A percentile compares a stretch with the other conserved stretches of the same genome.
Evolutionary conservation across 352 stramenopile genomes (phyloP).

Genomic region (Vaucheria bursata): DNA sequence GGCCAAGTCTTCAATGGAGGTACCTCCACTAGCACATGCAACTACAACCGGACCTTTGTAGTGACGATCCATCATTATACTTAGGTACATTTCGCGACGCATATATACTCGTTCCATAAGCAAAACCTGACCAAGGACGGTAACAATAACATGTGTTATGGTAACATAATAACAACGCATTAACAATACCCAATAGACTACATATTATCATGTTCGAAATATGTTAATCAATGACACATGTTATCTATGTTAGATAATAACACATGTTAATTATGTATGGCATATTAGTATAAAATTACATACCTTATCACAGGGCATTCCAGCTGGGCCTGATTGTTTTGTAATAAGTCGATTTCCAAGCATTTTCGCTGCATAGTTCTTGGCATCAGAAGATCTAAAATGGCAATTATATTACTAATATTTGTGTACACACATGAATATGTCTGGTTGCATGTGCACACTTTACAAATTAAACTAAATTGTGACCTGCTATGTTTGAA

Average conservation of each 20-base stretch:
- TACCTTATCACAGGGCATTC: conserved; percentile 70
- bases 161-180: too few species aligned
- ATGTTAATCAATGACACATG: too few species aligned
- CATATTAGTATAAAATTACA: conserved; percentile 10
- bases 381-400: conserved; percentile 61
- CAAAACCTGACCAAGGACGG: conserved; percentile 61
- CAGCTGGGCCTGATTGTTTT: conserved; percentile 79
- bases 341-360: conserved; percentile 82
- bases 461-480: too few species aligned
- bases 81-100: conserved; percentile 93
- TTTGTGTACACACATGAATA: too few species aligned
- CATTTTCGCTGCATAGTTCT: conserved; percentile 71
- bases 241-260: too few species aligned
- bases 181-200: too few species aligned
- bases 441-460: too few species aligned
- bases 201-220: too few species aligned
- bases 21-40: conserved; percentile 79
- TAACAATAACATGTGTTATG: not conserved
- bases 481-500: too few species aligned
- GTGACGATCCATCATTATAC: conserved; percentile 92
- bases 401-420: not conserved
- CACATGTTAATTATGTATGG: too few species aligned
- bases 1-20: conserved; percentile 89
- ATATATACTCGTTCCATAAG: conserved; percentile 84
- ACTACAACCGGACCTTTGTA: conserved; percentile 88